Evolutionary conservation across 495 filamentous ascomycete genomes (phyloP).

Genomic region (Bombardia bombarda): DNA sequence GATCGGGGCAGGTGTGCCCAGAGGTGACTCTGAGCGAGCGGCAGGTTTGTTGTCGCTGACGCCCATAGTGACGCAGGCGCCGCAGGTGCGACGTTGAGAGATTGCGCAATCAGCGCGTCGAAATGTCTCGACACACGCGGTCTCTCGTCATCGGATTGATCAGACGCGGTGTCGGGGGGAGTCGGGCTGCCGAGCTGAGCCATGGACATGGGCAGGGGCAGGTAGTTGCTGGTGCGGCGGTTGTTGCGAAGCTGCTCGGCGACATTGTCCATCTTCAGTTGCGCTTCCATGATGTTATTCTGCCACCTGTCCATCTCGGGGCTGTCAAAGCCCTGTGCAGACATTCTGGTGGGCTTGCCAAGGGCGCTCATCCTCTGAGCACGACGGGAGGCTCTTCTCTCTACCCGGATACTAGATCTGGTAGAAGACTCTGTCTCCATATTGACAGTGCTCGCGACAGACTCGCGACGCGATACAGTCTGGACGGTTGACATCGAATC

Average conservation of each 20-base stretch:
- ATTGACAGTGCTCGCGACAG: slow-evolving; percentile 6
- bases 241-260: slow-evolving; percentile 28
- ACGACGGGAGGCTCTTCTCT: slow-evolving; percentile 28
- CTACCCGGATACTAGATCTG: slow-evolving; percentile 19
- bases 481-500: slow-evolving; percentile 41
- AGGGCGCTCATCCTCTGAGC: slow-evolving; percentile 22
- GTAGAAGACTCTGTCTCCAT: slow-evolving; percentile 12
- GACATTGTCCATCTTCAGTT: slow-evolving; percentile 35
- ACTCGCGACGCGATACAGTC: slow-evolving; percentile 24
- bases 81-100: neutral
- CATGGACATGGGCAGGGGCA: slow-evolving; percentile 27
- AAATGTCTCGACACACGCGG: neutral
- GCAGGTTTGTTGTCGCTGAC: neutral
- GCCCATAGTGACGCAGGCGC: slow-evolving; percentile 16
- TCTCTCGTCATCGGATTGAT: slow-evolving; percentile 19
- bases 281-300: slow-evolving; percentile 30
- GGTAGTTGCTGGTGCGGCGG: slow-evolving; percentile 29
- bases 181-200: slow-evolving; percentile 41
- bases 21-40: slow-evolving; percentile 1
- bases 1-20: slow-evolving; percentile 9
- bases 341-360: slow-evolving; percentile 12
- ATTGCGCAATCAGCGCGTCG: neutral
- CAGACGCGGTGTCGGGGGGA: slow-evolving; percentile 39
- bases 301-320: slow-evolving; percentile 21
- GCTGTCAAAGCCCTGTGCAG: slow-evolving; percentile 7